A percentile compares a stretch with the other conserved stretches of the same genome.
Evolutionary conservation across 805 yeast species (phyloP).

Genomic region (Wickerhamiella brachini): DNA sequence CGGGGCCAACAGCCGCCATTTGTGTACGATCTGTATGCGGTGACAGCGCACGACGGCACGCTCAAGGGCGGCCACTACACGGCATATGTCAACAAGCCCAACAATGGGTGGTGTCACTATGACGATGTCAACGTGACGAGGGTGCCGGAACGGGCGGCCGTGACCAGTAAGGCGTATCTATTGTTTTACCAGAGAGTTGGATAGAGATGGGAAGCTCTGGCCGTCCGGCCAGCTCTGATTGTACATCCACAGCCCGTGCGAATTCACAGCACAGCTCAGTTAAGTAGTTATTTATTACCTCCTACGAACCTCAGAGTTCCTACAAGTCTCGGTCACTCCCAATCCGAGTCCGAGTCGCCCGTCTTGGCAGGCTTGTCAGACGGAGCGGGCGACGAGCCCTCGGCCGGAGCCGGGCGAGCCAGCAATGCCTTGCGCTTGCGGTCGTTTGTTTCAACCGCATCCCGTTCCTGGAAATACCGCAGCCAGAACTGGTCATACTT

Average conservation of each 20-base stretch:
- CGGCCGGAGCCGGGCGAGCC: constrained; percentile 24
- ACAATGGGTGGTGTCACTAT: constrained; percentile 60
- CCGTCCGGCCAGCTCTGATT: too few species aligned
- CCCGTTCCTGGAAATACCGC: constrained; percentile 44
- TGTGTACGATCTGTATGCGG: constrained; percentile 61
- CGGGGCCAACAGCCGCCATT: constrained; percentile 76
- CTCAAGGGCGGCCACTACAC: constrained; percentile 85
- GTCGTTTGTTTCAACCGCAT: constrained; percentile 46
- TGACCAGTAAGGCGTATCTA: constrained; percentile 70
- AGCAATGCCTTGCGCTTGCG: constrained; percentile 50
- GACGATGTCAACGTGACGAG: constrained; percentile 63
- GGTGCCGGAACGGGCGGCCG: constrained; percentile 34
- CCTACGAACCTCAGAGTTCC: not conserved
- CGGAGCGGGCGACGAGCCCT: not conserved
- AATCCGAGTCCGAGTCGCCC: constrained; percentile 10
- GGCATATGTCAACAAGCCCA: constrained; percentile 54
- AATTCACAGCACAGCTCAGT: too few species aligned
- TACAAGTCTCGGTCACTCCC: constrained; percentile 5
- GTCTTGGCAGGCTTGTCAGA: not conserved
- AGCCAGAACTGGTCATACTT: constrained; percentile 60
- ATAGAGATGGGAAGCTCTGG: too few species aligned
- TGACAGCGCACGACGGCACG: constrained; percentile 73
- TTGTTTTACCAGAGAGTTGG: constrained; percentile 56
- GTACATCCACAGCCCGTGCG: too few species aligned
- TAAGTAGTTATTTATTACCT: not conserved